These are phyloP conservation scores for Volvariella surrecta DNA, from an alignment of 1,284 basidiomycete species.

Conservation along the genomic window DNA sequence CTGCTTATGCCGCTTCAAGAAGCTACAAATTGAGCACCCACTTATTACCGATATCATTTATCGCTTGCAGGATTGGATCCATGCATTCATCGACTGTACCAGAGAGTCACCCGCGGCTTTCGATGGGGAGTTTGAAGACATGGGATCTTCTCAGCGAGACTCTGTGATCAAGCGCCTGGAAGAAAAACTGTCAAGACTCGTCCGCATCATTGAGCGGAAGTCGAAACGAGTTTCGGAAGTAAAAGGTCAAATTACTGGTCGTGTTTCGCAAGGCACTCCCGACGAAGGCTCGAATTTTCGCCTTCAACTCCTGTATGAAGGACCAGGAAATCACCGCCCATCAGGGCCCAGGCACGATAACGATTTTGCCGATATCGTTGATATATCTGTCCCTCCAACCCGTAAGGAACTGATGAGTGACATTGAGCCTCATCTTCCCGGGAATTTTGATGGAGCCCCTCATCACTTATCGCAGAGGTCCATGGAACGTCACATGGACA, in stretches of 20 bases:
- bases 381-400: conserved; percentile 58
- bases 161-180: no score
- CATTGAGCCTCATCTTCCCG: conserved; percentile 45
- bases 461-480: conserved; percentile 46
- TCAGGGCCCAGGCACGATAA: conserved; percentile 60
- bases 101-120: no score
- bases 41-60: no score
- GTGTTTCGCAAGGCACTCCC: conserved; percentile 2
- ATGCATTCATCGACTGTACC: no score
- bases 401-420: conserved; percentile 46
- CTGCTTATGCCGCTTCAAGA: no score
- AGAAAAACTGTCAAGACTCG: no score
- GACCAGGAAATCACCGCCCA: conserved; percentile 40
- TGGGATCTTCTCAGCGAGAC: no score
- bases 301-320: conserved; percentile 36
- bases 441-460: conserved; percentile 46
- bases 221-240: no score
- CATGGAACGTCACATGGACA: conserved; percentile 55
- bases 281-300: conserved; percentile 20
- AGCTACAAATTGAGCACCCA: no score
- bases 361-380: conserved; percentile 42
- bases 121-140: no score
- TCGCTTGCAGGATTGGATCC: no score
- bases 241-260: conserved; percentile 2
- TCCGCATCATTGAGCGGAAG: no score